Base-by-base conservation (phyloP, 352 stramenopile genomes). In the Blastocystis sp. region DNA sequence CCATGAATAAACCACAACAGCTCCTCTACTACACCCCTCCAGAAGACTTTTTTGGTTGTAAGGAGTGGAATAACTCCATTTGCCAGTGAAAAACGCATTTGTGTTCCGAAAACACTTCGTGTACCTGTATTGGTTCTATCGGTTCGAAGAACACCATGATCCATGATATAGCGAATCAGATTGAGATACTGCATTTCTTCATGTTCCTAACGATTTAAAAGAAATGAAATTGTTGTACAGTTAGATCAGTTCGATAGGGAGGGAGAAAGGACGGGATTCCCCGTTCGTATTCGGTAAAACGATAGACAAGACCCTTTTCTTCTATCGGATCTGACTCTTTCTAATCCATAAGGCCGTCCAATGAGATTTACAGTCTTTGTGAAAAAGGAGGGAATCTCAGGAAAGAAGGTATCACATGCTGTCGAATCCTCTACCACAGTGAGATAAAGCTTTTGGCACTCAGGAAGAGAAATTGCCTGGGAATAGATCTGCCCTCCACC, bases 21-120 rank as follows among this genome's bases (percentile, higher is more conserved):
- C 91, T 99, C 97, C 92, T 99, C 97, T 0, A 96, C 97, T 42
- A 99, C 96, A 66, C 97, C 97, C 51, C 97, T 93, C 97, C 96
- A 99, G 91, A 99, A 99, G 42, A 98, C 97, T 57, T 94, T 92
- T 93, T 99, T 99, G 24, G 98, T 99, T 37, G 98, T 99, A 33
- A 99, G 91, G 53, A 99, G 91, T 5, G 98, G 98, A 87, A 99
- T 96, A 9, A 93, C 92, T 54, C 95, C 94, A 90, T 98, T 92
- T 30, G 96, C 93, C 13, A 99, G 91, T 87, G 93, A 95, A 90
- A 98, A 99, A 19, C 94, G 92, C 95, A 97, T 97, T 92, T 93
- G 62, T 22, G 90, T 91, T 35, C 97, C 97, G 94, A 99, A 99
- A 19, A 98, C 94, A n/a, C 95, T 98, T 27, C 99, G 81, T 15